Evolutionary conservation across 257 asterid species (phyloP), one percentile per base, ranked within the genome.

Genomic region (Avicennia marina): DNA sequence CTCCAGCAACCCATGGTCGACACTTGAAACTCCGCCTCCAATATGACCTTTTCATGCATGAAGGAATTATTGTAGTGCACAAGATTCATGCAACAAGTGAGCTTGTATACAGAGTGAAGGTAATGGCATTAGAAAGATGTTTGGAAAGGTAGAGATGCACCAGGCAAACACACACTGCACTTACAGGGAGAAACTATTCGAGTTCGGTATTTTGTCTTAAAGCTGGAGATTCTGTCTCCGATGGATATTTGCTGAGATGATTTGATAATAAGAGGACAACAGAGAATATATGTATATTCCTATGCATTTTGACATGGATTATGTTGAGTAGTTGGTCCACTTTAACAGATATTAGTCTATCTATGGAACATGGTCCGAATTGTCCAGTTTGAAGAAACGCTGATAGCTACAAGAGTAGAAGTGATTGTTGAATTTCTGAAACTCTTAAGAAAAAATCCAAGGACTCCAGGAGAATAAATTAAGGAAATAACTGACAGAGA

Each of bases 261-360:
- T 70, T 46, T 7, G 60, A 63, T 69, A 40, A 29, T 70, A 26
- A 66, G 60, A 64, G 49, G 70, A n/a, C n/a, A 60, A 47, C 40
- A 18, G 36, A 51, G 27, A 47, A 67, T 31, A 49, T 69, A 56
- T 66, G 38, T 33, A 33, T 56, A 42, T 59, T 63, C 65, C 4
- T 54, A 25, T 24, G 63, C 52, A 46, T n/a, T 68, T 62, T 44
- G 65, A 59, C 66, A 69, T 58, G 44, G 62, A 70, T 76, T 70
- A 70, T 66, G 65, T 74, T 70, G 53, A 52, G 65, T 42, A 13
- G 32, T 55, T 54, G 58, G 63, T 36, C 42, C 19, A 18, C 20
- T 42, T 43, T 43, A 42, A 56, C 66, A 63, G 53, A 60, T 59
- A 12, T 48, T 50, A 46, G 80, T 81, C 75, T 74, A 69, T 60